Base-by-base conservation (phyloP, 1,284 basidiomycete species). In the Leccinum solheimii region DNA sequence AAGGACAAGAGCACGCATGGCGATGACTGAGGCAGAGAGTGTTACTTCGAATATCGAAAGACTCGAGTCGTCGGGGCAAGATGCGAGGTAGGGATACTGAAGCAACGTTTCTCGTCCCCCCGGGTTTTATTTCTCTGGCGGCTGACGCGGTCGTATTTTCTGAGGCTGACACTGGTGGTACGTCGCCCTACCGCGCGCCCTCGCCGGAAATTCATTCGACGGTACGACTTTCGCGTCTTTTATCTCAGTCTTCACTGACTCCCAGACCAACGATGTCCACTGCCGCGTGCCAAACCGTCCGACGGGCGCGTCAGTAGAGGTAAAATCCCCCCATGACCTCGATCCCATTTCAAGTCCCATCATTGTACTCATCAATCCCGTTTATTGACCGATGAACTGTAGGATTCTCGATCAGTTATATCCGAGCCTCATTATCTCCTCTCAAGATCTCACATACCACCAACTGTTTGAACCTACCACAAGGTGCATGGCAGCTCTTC, bases 61-160 rank as follows among this genome's bases (percentile, higher is more conserved):
- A 23, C n/a, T 51, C 38, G 58, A 49, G 58, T 40, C 19, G 51
- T n/a, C 14, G 48, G 21, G 43, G 51, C 21, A 43, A 10, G 19
- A n/a, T 19, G 45, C 53, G 55, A 54, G 11, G 48, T 49, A 50
- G 27, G 8, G 56, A 59, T 61, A 55, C 32, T 59, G 6, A 43
- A 21, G 26, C 21, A 16, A 55, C 40, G 3, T n/a, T 30, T 52
- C 10, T n/a, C 36, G 40, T 56, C 56, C 43, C 48, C 30, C 59
- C 8, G 40, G 43, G 55, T 73, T 73, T 64, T 73, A 70, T 58
- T 23, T 52, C 51, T 55, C 34, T 34, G 62, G 72, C 60, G 72
- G 69, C 69, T 71, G 71, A 69, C 70, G 52, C 16, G 2, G 36
- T 38, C 34, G 21, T 43, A 43, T 27, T 13, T 16, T 50, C 8